Conservation (phyloP, 768 basidiomycete genomes). For the Paxillus rubicundulus region DNA sequence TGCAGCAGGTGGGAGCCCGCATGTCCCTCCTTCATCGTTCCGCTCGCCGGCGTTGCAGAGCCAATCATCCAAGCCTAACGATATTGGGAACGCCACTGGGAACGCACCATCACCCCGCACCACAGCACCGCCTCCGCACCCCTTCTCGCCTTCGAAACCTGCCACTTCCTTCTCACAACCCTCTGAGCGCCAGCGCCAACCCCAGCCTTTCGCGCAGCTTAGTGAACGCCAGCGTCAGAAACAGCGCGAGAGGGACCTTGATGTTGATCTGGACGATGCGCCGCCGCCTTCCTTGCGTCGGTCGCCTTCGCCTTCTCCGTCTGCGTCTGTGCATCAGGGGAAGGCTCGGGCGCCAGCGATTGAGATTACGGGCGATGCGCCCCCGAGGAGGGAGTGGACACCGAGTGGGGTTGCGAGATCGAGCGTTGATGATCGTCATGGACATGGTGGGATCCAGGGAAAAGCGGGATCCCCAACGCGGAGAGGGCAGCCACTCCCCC, state of each 20-base stretch:
- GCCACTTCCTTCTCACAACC: constrained; percentile 13
- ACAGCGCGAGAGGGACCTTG: constrained; percentile 16
- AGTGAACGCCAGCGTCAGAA: constrained; percentile 27
- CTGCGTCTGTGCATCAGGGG: constrained; percentile 12
- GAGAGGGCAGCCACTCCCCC: constrained; percentile 1
- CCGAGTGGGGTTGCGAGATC: constrained; percentile 18
- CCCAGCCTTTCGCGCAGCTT: constrained; percentile 11
- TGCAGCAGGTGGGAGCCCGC: not conserved
- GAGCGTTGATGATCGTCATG: constrained; percentile 7
- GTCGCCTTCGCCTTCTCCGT: constrained; percentile 32
- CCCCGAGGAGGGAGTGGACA: constrained; percentile 29
- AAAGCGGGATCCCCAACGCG: constrained; percentile 18
- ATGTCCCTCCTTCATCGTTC: not conserved
- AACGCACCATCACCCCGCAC: constrained; percentile 17
- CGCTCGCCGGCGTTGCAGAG: not conserved
- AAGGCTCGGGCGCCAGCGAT: constrained; percentile 23
- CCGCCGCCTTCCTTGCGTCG: constrained; percentile 42
- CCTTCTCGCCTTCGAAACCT: constrained; percentile 18
- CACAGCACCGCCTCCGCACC: constrained; percentile 14
- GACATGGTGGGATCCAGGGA: constrained; percentile 6
- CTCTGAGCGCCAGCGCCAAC: constrained; percentile 6
- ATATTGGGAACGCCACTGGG: not conserved
- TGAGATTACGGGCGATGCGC: constrained; percentile 28
- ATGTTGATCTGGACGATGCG: constrained; percentile 42
- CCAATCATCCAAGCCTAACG: constrained; percentile 11